These are phyloP conservation scores for Populus simonii DNA, from an alignment of 345 rosid species.

Conservation along the genomic window DNA sequence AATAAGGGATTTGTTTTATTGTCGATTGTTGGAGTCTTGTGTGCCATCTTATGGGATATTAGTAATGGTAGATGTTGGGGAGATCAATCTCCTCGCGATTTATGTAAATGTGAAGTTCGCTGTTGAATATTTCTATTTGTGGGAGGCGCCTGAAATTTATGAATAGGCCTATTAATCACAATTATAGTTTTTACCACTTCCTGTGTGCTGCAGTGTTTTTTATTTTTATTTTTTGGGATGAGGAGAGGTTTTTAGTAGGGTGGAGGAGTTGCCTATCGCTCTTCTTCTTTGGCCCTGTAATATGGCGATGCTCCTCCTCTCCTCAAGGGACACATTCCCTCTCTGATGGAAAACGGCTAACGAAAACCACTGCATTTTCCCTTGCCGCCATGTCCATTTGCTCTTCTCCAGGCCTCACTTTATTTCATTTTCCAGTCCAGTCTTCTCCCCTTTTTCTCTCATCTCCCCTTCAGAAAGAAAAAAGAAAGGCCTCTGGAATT, in stretches of 20 bases:
- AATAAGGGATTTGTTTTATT: slow-evolving; percentile 43
- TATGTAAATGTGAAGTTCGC: not conserved
- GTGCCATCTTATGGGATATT: slow-evolving; percentile 63
- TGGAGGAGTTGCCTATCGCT: no score
- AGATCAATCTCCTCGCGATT: not conserved
- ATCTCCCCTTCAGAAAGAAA: no score
- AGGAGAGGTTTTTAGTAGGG: no score
- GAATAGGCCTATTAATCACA: not conserved
- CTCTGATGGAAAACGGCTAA: not conserved
- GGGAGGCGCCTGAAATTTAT: not conserved
- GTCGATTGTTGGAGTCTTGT: slow-evolving; percentile 55
- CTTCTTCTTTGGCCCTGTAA: not conserved
- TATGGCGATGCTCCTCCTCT: not conserved
- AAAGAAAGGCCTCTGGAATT: no score
- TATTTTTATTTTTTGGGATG: no score
- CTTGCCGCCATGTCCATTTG: not conserved
- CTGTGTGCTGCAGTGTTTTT: no score
- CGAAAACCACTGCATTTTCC: not conserved
- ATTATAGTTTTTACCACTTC: not conserved
- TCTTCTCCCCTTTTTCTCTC: no score
- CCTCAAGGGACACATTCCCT: not conserved
- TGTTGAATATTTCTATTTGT: not conserved
- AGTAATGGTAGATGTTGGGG: slow-evolving; percentile 36
- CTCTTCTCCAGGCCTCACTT: not conserved
- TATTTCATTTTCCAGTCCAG: no score